Evolutionary conservation across 106 monocot species (phyloP).

Genomic region (Gastrodia elata): DNA sequence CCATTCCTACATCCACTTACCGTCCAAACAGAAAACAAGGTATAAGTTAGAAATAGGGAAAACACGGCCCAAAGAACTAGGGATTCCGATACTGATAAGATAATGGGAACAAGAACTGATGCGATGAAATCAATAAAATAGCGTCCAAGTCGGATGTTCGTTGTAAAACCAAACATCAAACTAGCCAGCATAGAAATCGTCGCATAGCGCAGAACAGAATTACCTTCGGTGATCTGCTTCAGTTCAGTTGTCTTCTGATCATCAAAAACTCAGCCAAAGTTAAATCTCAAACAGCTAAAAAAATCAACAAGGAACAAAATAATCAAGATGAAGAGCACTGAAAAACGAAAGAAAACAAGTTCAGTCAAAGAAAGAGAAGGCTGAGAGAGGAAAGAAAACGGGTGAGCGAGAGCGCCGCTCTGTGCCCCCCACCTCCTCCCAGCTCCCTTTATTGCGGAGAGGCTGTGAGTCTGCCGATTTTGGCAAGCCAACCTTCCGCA

Average conservation of each 20-base stretch:
- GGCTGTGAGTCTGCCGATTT: too few species aligned
- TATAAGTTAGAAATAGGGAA: not conserved
- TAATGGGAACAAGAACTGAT: not conserved
- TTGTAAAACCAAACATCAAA: not conserved
- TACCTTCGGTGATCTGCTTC: not conserved
- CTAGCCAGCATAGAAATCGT: not conserved
- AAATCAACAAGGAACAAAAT: not conserved
- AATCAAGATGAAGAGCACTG: not conserved
- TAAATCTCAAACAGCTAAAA: not conserved
- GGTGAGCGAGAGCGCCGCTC: too few species aligned
- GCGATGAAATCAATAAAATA: not conserved
- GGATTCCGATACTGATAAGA: not conserved
- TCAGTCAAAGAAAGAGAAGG: not conserved
- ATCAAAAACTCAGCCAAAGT: not conserved
- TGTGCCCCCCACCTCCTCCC: too few species aligned
- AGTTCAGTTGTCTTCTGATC: not conserved
- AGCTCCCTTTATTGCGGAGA: too few species aligned
- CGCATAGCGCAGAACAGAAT: not conserved
- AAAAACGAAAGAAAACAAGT: not conserved
- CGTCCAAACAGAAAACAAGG: not conserved
- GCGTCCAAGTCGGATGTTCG: not conserved
- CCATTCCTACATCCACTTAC: conserved; percentile 24
- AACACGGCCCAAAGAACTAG: not conserved
- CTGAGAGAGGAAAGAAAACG: too few species aligned
- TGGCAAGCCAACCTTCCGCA: too few species aligned